These are phyloP conservation scores for Phytophthora cryptogea DNA, from an alignment of 352 stramenopile genomes.

Conservation along the genomic window DNA sequence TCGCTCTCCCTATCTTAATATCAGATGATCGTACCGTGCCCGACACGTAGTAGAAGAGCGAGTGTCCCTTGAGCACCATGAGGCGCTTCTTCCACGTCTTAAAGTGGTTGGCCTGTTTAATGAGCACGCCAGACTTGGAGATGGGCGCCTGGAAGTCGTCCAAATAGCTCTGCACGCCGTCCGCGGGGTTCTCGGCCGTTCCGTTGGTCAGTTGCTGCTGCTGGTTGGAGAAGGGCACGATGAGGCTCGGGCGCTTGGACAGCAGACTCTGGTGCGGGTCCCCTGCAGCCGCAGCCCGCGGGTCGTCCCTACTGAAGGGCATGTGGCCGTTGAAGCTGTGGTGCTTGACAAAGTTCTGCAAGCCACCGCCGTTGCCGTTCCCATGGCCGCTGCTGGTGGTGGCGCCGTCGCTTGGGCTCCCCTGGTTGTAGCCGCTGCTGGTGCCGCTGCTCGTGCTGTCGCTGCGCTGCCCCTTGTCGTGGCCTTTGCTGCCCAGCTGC, in stretches of 20 bases:
- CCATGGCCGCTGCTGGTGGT: slow-evolving; percentile 42
- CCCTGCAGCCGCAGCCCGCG: slow-evolving; percentile 11
- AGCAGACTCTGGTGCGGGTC: slow-evolving; percentile 58
- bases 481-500: slow-evolving; percentile 28
- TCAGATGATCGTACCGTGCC: slow-evolving; percentile 61
- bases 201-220: slow-evolving; percentile 22
- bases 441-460: slow-evolving; percentile 42
- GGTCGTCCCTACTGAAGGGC: slow-evolving; percentile 56
- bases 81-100: slow-evolving; percentile 91
- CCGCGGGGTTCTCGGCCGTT: slow-evolving; percentile 16
- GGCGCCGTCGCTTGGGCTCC: slow-evolving; percentile 35
- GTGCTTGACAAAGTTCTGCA: slow-evolving; percentile 56
- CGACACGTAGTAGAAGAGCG: slow-evolving; percentile 89
- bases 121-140: slow-evolving; percentile 83
- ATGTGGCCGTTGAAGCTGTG: slow-evolving; percentile 78
- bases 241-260: slow-evolving; percentile 75
- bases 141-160: slow-evolving; percentile 84
- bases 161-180: slow-evolving; percentile 54
- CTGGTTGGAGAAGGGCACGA: slow-evolving; percentile 63
- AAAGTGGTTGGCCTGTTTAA: slow-evolving; percentile 89
- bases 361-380: slow-evolving; percentile 15
- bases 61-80: slow-evolving; percentile 89
- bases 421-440: slow-evolving; percentile 38
- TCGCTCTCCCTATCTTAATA: background rate
- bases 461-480: slow-evolving; percentile 39